These are phyloP conservation scores for Diaporthe citriasiana DNA, from an alignment of 2,329 filamentous ascomycete species.

Conservation along the genomic window DNA sequence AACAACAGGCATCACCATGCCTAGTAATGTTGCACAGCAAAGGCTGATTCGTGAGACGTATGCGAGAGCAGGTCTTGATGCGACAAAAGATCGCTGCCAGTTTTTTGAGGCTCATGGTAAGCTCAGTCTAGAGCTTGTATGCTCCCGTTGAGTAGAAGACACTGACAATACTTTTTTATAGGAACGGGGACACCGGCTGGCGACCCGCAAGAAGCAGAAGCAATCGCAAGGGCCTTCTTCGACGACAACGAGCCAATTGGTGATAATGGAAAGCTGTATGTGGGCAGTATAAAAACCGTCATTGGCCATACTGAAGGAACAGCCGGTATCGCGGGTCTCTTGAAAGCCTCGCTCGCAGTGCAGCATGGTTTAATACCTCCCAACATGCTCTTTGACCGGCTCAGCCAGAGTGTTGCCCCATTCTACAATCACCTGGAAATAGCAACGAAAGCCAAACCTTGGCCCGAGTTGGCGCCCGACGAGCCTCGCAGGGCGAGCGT, in stretches of 20 bases:
- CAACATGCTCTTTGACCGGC: conserved; percentile 52
- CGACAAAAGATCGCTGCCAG: conserved; percentile 50
- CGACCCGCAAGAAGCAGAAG: too few species aligned
- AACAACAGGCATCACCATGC: conserved; percentile 63
- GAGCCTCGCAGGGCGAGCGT: conserved; percentile 49
- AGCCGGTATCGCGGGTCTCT: conserved; percentile 62
- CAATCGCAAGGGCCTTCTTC: too few species aligned
- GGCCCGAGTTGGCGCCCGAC: conserved; percentile 43
- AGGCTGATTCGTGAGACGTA: conserved; percentile 57
- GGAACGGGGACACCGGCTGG: too few species aligned
- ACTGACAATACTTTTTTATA: too few species aligned
- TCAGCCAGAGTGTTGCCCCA: conserved; percentile 52
- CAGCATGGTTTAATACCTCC: conserved; percentile 53
- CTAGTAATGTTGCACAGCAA: conserved; percentile 57
- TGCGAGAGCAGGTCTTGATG: conserved; percentile 53
- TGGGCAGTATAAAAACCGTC: conserved; percentile 52
- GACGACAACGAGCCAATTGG: too few species aligned
- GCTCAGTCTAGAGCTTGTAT: conserved; percentile 43
- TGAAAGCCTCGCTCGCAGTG: conserved; percentile 54
- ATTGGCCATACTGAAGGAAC: conserved; percentile 63
- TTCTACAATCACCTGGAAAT: conserved; percentile 47
- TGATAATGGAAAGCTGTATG: conserved; percentile 41
- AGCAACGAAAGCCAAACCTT: conserved; percentile 43
- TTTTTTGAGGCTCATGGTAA: conserved; percentile 57
- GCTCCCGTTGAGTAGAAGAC: too few species aligned